Conservation (phyloP, 805 yeast species). For the Zygoascus flipseniorum region DNA sequence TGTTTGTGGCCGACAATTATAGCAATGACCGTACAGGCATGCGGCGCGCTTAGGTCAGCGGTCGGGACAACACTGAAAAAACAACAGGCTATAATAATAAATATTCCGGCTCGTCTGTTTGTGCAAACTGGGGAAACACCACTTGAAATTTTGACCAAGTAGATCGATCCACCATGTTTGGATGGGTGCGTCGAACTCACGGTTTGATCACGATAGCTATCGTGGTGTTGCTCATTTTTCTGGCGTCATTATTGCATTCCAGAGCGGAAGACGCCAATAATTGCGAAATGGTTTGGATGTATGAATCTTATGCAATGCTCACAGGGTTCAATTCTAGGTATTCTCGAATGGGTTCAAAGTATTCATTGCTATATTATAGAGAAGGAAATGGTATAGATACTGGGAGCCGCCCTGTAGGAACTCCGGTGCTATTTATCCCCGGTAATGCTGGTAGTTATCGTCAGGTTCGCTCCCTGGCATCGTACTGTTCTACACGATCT, state of each 20-base stretch:
- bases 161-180: background rate
- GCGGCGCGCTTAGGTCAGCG: no score
- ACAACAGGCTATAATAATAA: no score
- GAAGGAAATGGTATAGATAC: conserved; percentile 50
- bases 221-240: background rate
- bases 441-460: conserved; percentile 95
- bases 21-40: no score
- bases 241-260: background rate
- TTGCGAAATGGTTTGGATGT: conserved; percentile 17
- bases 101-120: no score
- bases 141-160: no score
- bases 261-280: conserved; percentile 4
- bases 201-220: background rate
- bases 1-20: background rate
- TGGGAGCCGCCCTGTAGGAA: conserved; percentile 47
- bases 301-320: conserved; percentile 17
- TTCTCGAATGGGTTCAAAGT: conserved; percentile 67
- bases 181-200: background rate
- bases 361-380: conserved; percentile 75
- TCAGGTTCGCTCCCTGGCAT: conserved; percentile 88
- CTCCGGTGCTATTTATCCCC: conserved; percentile 89
- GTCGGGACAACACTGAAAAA: no score
- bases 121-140: no score
- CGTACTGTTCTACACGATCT: conserved; percentile 57
- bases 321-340: conserved; percentile 30